Conservation (phyloP, 2,329 filamentous ascomycete species). For the Hysterium pulicare region DNA sequence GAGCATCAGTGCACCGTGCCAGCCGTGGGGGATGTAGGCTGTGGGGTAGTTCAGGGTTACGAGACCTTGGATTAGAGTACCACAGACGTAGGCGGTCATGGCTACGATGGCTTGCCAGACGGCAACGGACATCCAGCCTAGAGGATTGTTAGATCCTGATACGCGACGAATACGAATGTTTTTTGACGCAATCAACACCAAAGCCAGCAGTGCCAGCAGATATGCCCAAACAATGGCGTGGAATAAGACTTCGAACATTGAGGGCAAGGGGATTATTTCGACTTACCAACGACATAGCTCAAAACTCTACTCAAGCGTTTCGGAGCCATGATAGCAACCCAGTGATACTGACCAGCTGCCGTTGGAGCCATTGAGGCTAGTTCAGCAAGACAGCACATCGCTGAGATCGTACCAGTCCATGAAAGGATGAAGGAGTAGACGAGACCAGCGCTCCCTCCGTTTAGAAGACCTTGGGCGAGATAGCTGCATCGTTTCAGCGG, state of each 20-base stretch:
- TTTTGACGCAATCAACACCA: too few species aligned
- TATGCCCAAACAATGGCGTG: constrained; percentile 35
- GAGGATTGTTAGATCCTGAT: not conserved
- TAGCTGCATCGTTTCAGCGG: too few species aligned
- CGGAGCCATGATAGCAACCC: constrained; percentile 41
- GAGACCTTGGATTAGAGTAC: constrained; percentile 31
- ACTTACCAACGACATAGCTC: constrained; percentile 41
- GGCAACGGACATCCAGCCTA: constrained; percentile 45
- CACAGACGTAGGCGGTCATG: constrained; percentile 32
- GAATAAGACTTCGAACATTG: constrained; percentile 33
- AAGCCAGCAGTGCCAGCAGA: too few species aligned
- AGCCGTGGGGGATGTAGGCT: constrained; percentile 44
- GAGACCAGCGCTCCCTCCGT: constrained; percentile 36
- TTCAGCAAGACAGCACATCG: constrained; percentile 34
- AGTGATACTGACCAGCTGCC: constrained; percentile 40
- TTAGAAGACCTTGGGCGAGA: too few species aligned
- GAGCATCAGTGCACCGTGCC: constrained; percentile 51
- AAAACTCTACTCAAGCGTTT: constrained; percentile 27
- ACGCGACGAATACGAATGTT: too few species aligned
- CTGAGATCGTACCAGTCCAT: constrained; percentile 35
- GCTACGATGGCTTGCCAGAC: constrained; percentile 43
- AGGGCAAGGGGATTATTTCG: constrained; percentile 31
- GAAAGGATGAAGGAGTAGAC: constrained; percentile 37
- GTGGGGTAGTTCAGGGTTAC: constrained; percentile 38
- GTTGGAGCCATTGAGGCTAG: constrained; percentile 38